These are phyloP conservation scores for Eucalyptus caleyi DNA, from an alignment of 345 rosid species.

Conservation along the genomic window DNA sequence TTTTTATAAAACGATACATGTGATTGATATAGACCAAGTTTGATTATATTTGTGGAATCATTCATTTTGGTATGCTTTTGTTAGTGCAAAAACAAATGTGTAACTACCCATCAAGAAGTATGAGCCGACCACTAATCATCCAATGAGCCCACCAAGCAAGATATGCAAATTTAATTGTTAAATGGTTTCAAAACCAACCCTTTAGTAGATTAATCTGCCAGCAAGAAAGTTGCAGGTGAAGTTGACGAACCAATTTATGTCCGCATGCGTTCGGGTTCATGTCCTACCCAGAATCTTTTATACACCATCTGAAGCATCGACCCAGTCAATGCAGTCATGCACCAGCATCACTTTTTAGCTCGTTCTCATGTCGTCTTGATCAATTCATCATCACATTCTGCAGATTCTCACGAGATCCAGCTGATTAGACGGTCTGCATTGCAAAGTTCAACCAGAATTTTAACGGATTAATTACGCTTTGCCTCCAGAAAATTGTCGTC, in stretches of 20 bases:
- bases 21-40: fast-evolving
- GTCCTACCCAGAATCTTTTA: not conserved
- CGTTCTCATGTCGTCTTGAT: not conserved
- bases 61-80: not conserved
- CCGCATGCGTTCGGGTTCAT: not conserved
- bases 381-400: not conserved
- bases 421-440: not conserved
- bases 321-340: not conserved
- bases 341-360: not conserved
- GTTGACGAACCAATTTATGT: not conserved
- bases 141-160: not conserved
- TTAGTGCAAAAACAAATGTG: not conserved
- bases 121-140: not conserved
- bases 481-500: not conserved
- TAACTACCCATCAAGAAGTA: not conserved
- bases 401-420: no score
- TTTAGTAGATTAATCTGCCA: not conserved
- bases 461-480: not conserved
- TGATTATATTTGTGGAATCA: not conserved
- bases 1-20: not conserved
- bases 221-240: not conserved
- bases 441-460: not conserved
- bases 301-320: not conserved
- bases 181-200: not conserved
- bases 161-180: not conserved